These are phyloP conservation scores for Ascocoryne sarcoides DNA, from an alignment of 2,329 filamentous ascomycete species.

Conservation along the genomic window DNA sequence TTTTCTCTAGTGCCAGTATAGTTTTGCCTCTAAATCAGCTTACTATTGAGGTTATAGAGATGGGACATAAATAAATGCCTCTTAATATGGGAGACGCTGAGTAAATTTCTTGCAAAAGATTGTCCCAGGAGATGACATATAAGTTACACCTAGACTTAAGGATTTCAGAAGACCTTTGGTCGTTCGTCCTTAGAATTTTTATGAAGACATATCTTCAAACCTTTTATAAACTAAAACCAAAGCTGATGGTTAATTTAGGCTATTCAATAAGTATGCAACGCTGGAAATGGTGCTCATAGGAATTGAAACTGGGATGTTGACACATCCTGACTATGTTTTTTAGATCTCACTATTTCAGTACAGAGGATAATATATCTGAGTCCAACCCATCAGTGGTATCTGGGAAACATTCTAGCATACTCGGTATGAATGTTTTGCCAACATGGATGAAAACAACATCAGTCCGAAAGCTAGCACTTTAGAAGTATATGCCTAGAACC, in stretches of 20 bases:
- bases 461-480: not conserved
- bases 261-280: constrained; percentile 12
- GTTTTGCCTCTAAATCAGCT: constrained; percentile 5
- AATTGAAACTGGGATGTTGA: constrained; percentile 19
- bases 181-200: constrained; percentile 9
- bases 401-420: constrained; percentile 16
- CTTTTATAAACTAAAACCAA: not conserved
- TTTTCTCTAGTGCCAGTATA: constrained; percentile 6
- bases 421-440: constrained; percentile 20
- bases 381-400: constrained; percentile 16
- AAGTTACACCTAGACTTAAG: constrained; percentile 23
- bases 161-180: constrained; percentile 9
- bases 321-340: constrained; percentile 20
- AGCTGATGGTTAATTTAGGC: constrained; percentile 8
- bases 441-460: constrained; percentile 11
- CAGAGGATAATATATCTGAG: constrained; percentile 5
- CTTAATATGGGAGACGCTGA: constrained; percentile 26
- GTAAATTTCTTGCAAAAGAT: constrained; percentile 24
- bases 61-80: constrained; percentile 4
- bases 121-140: constrained; percentile 26
- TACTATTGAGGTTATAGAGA: too few relatives aligned
- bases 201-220: constrained; percentile 6
- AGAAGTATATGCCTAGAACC: constrained; percentile 15
- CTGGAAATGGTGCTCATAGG: constrained; percentile 4
- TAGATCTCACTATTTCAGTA: constrained; percentile 8